Base-by-base conservation (phyloP, 164 flowering plant genomes). In the Akebia trifoliata region DNA sequence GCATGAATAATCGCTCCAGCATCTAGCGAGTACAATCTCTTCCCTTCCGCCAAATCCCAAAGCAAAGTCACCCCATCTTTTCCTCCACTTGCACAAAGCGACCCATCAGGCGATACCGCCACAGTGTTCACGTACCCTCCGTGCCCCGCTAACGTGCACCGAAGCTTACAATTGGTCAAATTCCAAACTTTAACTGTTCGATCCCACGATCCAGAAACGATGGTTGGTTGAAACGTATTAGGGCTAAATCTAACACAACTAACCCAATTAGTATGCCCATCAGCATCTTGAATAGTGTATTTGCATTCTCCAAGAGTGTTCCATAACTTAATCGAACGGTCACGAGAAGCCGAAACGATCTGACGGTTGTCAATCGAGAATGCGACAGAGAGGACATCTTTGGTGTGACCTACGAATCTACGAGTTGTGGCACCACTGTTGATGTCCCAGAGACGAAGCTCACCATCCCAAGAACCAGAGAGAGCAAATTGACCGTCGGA, bases 301-400 rank as follows among this genome's bases (percentile, higher is more conserved):
- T 87, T 87, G 76, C 95, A 87, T 63, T 87, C 95, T 0, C 95
- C 95, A 8, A 87, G 77, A 0, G 95, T 87, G 72, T 87, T 87
- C 95, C 95, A 87, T 3, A 87, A 84, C 86, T 75, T 83, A 61
- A 87, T 87, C n/a, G 89, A 68, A 28, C 81, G 76, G 68, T 85
- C 92, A 6, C 96, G 78, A 8, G 90, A 83, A 1, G 93, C 96
- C 1, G 90, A 83, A 1, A 88, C 96, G 69, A 88, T 88, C 84
- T 85, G 96, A n/a, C 93, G 87, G 63, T 88, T 88, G 54, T 88
- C 96, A 10, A 85, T 61, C n/a, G 95, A 87, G 75, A 87, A 87
- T 0, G 95, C 95, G 0, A 87, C 91, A 18, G 91, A 84, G 35
- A 87, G 74, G 0, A 87, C 95, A 42, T 87, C 86, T 65, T 87